Conservation (phyloP, 208 protist genomes). For the Acanthamoeba divionensis region DNA sequence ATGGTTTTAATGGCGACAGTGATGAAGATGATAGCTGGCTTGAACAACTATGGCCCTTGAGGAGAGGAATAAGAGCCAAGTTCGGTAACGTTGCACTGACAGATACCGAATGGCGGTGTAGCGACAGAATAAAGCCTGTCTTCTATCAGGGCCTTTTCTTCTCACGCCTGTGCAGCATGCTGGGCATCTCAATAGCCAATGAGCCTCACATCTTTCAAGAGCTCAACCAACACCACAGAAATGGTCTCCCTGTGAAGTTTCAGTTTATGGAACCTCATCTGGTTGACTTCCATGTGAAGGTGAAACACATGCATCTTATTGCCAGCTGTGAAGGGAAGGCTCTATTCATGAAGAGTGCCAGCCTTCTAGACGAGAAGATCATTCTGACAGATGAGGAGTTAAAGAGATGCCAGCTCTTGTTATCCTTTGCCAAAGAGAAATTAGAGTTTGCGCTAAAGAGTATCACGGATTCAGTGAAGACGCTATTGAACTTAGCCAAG, state of each 20-base stretch:
- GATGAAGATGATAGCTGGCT: no score
- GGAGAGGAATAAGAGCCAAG: slow-evolving; percentile 11
- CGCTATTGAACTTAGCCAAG: slow-evolving; percentile 4
- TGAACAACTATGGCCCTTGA: neutral
- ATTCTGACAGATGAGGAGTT: slow-evolving; percentile 23
- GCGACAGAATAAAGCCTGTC: neutral
- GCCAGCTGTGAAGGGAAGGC: neutral
- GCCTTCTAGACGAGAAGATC: slow-evolving; percentile 26
- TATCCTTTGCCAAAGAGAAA: slow-evolving; percentile 18
- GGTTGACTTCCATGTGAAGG: slow-evolving; percentile 2
- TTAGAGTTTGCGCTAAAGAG: slow-evolving; percentile 36
- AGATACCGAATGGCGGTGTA: neutral
- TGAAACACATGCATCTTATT: slow-evolving; percentile 52
- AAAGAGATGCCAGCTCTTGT: slow-evolving; percentile 35
- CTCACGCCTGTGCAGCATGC: neutral
- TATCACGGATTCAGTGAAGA: slow-evolving; percentile 37
- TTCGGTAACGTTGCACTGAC: neutral
- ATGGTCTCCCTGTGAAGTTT: neutral
- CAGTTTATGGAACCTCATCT: slow-evolving; percentile 2
- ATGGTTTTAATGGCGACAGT: no score
- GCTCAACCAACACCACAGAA: neutral
- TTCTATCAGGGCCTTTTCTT: slow-evolving; percentile 33
- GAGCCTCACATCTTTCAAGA: neutral
- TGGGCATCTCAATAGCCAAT: neutral
- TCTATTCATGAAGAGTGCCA: neutral